Evolutionary conservation across 257 asterid species (phyloP), one percentile per base, ranked within the genome.

Genomic region (Fraxinus cuspidata): DNA sequence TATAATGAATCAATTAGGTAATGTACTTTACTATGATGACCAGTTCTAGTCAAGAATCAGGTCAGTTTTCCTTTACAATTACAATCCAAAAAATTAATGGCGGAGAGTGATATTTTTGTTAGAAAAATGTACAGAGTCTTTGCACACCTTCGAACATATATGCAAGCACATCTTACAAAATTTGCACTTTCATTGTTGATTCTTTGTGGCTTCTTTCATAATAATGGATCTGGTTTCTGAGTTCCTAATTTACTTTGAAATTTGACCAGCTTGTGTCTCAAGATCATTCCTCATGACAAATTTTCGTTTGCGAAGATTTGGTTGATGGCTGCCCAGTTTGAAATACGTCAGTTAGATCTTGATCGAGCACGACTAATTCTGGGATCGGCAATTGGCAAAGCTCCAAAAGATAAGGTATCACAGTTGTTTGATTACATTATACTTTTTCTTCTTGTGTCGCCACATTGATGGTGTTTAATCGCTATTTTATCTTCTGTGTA

Each of bases 281-380:
- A 89, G 87, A 83, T 42, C 78, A 84, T 89, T 56, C 94, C 94
- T 29, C 92, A 87, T 51, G 83, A 83, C 37, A 92, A 92, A 77
- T 93, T 91, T 77, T 89, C 99, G 4, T 92, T 90, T 83, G 97
- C 98, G 74, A 96, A 96, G 87, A 86, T 96, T 73, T 96, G 98
- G 97, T 81, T 93, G 83, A 84, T 96, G 92, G 96, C 98, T 31
- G 99, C 98, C 13, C 97, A 96, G 83, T 93, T 93, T 47, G 99
- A 96, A 84, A 88, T 96, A 58, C 94, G 98, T 31, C 97, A 92
- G 78, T 77, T 89, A 78, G 82, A 91, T 84, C 87, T 93, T 68
- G 90, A 84, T 32, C 87, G 88, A 21, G 94, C 94, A 28, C 84
- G 92, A 0, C 73, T 75, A 60, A 89, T 86, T 31, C 81, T 89